A percentile compares a stretch with the other conserved stretches of the same genome.
Conservation (phyloP, 208 protist genomes). For the Leishmania braziliensis region DNA sequence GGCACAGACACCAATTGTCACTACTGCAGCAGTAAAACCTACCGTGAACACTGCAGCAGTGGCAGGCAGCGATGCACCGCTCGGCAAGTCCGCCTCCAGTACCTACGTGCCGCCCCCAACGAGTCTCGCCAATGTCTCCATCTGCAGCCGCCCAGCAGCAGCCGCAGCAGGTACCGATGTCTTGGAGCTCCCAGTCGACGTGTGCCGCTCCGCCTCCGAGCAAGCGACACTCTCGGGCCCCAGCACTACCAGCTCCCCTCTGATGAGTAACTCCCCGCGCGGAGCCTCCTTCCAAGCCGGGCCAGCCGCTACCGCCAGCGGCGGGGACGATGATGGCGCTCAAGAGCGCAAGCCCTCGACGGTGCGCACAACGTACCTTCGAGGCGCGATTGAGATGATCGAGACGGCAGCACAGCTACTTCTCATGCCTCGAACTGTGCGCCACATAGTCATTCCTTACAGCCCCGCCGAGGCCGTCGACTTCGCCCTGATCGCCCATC, state of each 20-base stretch:
- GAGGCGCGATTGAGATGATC: conserved; percentile 70
- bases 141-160: conserved; percentile 69
- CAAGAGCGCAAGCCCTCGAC: conserved; percentile 34
- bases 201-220: conserved; percentile 4
- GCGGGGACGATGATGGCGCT: conserved; percentile 13
- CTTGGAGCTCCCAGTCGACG: conserved; percentile 34
- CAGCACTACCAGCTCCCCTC: conserved; percentile 15
- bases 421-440: conserved; percentile 36
- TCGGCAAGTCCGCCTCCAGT: conserved; percentile 19
- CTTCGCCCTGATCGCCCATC: conserved; percentile 71
- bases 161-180: conserved; percentile 61
- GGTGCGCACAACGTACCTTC: conserved; percentile 65
- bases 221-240: conserved; percentile 2
- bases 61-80: conserved; percentile 14
- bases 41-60: conserved; percentile 22
- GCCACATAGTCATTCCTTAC: conserved; percentile 54
- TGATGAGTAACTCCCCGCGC: conserved; percentile 4
- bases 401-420: conserved; percentile 68
- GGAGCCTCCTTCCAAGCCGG: conserved; percentile 4
- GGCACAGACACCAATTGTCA: conserved; percentile 22
- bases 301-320: background rate
- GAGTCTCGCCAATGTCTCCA: conserved; percentile 63
- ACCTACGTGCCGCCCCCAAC: conserved; percentile 39
- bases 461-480: conserved; percentile 81
- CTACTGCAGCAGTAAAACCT: conserved; percentile 24